Evolutionary conservation across 73 alveolate species (phyloP).

Genomic region (Breviolum minutum): DNA sequence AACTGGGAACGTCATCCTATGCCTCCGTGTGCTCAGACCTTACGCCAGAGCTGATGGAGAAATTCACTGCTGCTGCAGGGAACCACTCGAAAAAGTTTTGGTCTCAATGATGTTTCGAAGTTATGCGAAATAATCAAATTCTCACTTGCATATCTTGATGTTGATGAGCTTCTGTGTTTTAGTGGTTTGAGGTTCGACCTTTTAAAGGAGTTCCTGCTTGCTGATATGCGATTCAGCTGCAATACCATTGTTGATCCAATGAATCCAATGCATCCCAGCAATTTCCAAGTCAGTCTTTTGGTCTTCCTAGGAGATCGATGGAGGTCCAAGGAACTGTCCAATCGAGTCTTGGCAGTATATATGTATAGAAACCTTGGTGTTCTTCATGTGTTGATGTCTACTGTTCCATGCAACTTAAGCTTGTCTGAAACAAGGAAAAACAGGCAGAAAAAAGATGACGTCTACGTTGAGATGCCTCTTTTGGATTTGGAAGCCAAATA

Average conservation of each 20-base stretch:
- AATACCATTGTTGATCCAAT: neutral
- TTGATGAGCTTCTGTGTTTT: neutral
- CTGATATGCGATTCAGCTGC: neutral
- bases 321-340: neutral
- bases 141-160: too few relatives aligned
- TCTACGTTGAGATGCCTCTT: neutral
- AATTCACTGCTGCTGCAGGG: neutral
- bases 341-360: neutral
- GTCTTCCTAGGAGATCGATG: neutral
- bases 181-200: neutral
- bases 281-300: neutral
- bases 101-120: neutral
- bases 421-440: neutral
- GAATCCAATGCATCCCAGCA: neutral
- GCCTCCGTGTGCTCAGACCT: neutral
- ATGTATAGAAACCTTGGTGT: too few relatives aligned
- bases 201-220: neutral
- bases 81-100: neutral
- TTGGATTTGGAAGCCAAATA: neutral
- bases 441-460: neutral
- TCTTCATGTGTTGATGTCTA: neutral
- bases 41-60: conserved; percentile 1
- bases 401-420: neutral
- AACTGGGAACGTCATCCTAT: neutral
- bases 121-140: too few relatives aligned